Conservation (phyloP, 176 grass and related monocot species). For the Cocos nucifera region DNA sequence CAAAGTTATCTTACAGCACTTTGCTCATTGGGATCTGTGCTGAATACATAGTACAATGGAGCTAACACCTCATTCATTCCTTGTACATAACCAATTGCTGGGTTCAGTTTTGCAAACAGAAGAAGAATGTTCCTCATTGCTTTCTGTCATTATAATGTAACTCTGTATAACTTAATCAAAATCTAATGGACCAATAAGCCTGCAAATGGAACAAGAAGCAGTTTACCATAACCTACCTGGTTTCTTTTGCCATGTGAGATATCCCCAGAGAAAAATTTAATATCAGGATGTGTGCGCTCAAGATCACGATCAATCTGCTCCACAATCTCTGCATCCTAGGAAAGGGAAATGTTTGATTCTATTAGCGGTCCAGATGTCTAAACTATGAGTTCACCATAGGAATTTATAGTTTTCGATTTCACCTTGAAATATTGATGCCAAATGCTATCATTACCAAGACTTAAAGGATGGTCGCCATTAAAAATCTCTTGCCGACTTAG, state of each 20-base stretch:
- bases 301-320: slow-evolving; percentile 96
- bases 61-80: slow-evolving; percentile 98
- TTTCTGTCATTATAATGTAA: slow-evolving; percentile 41
- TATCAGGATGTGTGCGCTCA: slow-evolving; percentile 81
- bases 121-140: slow-evolving; percentile 81
- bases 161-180: no score
- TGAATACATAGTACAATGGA: slow-evolving; percentile 73
- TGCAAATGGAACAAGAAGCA: slow-evolving; percentile 14
- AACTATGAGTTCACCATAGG: not conserved
- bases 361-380: not conserved
- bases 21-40: slow-evolving; percentile 40
- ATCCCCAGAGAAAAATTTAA: slow-evolving; percentile 55
- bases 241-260: slow-evolving; percentile 37
- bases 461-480: slow-evolving; percentile 92
- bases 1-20: slow-evolving; percentile 46
- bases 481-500: slow-evolving; percentile 50
- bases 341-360: slow-evolving; percentile 8
- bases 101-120: slow-evolving; percentile 90
- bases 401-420: not conserved
- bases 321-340: slow-evolving; percentile 71
- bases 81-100: slow-evolving; percentile 84
- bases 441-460: slow-evolving; percentile 54
- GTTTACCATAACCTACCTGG: slow-evolving; percentile 31
- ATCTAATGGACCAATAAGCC: slow-evolving; percentile 5
- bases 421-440: slow-evolving; percentile 96